These are phyloP conservation scores for Tolypocladium ovalisporum DNA, from an alignment of 2,329 filamentous ascomycete species.

Conservation along the genomic window DNA sequence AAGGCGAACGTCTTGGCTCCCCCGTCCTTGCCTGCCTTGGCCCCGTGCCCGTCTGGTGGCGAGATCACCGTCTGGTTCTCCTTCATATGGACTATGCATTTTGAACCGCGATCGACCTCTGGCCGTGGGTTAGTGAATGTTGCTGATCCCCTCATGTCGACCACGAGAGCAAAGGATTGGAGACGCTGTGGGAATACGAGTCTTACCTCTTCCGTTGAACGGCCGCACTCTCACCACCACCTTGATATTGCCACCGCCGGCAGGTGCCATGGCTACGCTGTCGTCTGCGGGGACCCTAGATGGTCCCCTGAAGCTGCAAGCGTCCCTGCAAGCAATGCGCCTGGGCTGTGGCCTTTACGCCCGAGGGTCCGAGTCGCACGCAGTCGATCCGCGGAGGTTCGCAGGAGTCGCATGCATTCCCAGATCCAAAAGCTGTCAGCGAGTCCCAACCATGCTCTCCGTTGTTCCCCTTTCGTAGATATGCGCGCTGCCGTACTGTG, in stretches of 20 bases:
- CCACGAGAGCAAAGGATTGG: background rate
- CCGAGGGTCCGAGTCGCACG: background rate
- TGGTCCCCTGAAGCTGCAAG: constrained; percentile 20
- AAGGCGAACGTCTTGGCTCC: constrained; percentile 85
- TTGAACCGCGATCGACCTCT: constrained; percentile 86
- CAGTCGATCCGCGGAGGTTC: background rate
- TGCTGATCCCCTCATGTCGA: background rate
- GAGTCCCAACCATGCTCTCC: constrained; percentile 7
- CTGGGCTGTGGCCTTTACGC: constrained; percentile 6
- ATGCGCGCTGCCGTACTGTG: background rate
- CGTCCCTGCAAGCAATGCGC: constrained; percentile 16
- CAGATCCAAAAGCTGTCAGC: constrained; percentile 4
- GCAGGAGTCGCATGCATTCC: constrained; percentile 1
- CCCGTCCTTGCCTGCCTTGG: constrained; percentile 59
- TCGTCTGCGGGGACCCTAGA: constrained; percentile 21
- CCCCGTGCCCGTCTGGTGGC: constrained; percentile 52
- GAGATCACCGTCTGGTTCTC: constrained; percentile 79
- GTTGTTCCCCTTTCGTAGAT: background rate
- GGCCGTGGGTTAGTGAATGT: constrained; percentile 9
- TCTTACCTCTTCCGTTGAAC: constrained; percentile 83
- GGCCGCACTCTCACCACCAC: constrained; percentile 95
- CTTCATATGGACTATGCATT: constrained; percentile 98
- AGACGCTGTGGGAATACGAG: background rate
- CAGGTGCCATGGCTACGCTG: constrained; percentile 27
- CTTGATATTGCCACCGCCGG: constrained; percentile 94